Evolutionary conservation across 305 asterid species (phyloP).

Genomic region (Fraxinus baroniana): DNA sequence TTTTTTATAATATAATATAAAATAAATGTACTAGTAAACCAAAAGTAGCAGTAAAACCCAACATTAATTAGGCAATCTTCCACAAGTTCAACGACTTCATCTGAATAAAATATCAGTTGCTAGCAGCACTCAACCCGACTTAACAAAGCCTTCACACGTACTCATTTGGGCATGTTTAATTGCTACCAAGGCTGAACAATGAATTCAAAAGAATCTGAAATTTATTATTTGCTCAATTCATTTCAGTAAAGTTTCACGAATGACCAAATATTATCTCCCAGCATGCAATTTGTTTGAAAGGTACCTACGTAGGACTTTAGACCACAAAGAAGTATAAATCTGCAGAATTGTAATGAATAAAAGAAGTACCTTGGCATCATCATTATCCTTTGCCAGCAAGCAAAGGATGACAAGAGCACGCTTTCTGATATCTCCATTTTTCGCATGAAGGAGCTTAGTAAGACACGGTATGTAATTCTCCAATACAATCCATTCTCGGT

Average conservation of each 20-base stretch:
- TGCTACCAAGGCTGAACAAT: not conserved
- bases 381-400: slow-evolving; percentile 53
- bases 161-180: not conserved
- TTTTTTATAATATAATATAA: not conserved
- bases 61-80: not conserved
- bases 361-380: slow-evolving; percentile 55
- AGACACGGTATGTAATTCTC: slow-evolving; percentile 57
- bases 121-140: not conserved
- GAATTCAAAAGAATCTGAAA: not conserved
- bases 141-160: not conserved
- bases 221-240: not conserved
- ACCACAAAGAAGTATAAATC: not conserved
- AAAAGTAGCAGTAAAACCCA: not conserved
- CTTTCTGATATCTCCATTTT: slow-evolving; percentile 50
- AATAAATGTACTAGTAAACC: not conserved
- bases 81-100: not conserved
- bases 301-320: not conserved
- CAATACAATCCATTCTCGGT: slow-evolving; percentile 64
- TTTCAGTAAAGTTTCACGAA: not conserved
- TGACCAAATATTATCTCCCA: not conserved
- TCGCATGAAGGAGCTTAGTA: slow-evolving; percentile 43
- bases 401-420: slow-evolving; percentile 51
- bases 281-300: not conserved
- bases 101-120: not conserved
- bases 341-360: not conserved